These are phyloP conservation scores for Boletus edulis DNA, from an alignment of 768 basidiomycete genomes.

Conservation along the genomic window DNA sequence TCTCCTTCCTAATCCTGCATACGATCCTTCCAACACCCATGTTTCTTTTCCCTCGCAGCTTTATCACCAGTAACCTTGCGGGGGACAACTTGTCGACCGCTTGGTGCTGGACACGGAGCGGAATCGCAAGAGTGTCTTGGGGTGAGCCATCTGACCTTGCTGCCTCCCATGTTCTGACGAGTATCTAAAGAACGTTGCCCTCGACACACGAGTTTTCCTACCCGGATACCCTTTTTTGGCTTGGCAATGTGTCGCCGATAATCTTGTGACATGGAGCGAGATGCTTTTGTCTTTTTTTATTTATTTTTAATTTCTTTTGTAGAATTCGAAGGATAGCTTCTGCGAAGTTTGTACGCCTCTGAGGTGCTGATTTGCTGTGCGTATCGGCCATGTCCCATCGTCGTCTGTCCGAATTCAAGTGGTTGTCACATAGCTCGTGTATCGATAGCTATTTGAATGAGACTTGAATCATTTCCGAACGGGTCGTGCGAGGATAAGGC, in stretches of 20 bases:
- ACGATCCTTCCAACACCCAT: slow-evolving; percentile 23
- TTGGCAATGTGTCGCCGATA: neutral
- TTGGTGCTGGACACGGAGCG: slow-evolving; percentile 1
- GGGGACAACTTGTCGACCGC: neutral
- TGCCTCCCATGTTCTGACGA: neutral
- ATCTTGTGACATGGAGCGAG: slow-evolving; percentile 18
- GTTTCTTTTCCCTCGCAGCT: slow-evolving; percentile 23
- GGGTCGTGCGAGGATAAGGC: neutral
- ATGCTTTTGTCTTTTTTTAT: slow-evolving; percentile 1
- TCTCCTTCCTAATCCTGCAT: slow-evolving; percentile 18
- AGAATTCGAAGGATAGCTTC: neutral
- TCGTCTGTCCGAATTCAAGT: slow-evolving; percentile 1
- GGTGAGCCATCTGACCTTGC: slow-evolving; percentile 1
- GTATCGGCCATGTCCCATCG: slow-evolving; percentile 7
- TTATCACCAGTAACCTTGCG: slow-evolving; percentile 3
- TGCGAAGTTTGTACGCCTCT: neutral
- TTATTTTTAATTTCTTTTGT: neutral
- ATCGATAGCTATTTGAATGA: slow-evolving; percentile 2
- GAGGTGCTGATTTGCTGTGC: slow-evolving; percentile 16
- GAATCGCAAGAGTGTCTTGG: neutral
- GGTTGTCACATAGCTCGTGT: slow-evolving; percentile 9
- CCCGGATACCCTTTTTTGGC: slow-evolving; percentile 3
- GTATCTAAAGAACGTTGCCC: neutral
- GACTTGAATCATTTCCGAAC: neutral
- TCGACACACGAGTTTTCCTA: neutral